Percentiles rank a stretch among this genome's conserved stretches.
These are phyloP conservation scores for Aureobasidium pullulans DNA, from an alignment of 2,329 filamentous ascomycete species.

Conservation along the genomic window DNA sequence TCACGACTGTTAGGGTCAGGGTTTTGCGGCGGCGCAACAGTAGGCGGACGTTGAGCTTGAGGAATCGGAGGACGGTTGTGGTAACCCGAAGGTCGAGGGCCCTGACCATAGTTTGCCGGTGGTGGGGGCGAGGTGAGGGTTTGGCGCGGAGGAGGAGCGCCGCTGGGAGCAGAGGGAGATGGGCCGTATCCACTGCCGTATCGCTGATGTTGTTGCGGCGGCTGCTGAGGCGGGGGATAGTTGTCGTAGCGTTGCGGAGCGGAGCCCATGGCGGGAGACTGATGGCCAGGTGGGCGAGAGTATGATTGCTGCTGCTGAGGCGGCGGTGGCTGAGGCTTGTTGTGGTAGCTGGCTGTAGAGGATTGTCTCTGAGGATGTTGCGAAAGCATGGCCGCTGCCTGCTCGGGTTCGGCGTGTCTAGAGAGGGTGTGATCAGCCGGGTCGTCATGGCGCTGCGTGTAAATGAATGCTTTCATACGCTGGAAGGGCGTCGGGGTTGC, in stretches of 20 bases:
- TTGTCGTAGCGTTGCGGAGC: constrained; percentile 5
- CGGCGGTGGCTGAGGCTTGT: constrained; percentile 36
- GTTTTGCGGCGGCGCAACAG: constrained; percentile 41
- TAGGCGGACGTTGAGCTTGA: constrained; percentile 37
- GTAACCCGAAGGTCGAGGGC: constrained; percentile 53
- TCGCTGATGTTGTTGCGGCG: constrained; percentile 24
- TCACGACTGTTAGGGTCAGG: constrained; percentile 59
- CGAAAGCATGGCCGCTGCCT: constrained; percentile 38
- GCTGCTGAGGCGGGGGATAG: constrained; percentile 21
- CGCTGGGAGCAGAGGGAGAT: constrained; percentile 18
- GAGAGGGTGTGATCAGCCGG: constrained; percentile 4
- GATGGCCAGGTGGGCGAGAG: constrained; percentile 13
- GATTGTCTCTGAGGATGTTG: constrained; percentile 20
- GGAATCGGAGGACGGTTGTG: constrained; percentile 53
- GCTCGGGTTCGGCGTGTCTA: constrained; percentile 68
- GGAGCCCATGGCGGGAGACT: constrained; percentile 1
- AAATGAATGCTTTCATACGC: constrained; percentile 51
- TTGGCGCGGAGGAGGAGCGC: constrained; percentile 20
- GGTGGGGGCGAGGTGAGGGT: constrained; percentile 40
- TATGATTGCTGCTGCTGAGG: constrained; percentile 21
- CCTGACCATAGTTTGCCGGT: constrained; percentile 44
- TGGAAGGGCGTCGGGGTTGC: constrained; percentile 85
- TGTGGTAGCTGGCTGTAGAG: constrained; percentile 32
- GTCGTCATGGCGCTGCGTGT: background rate
- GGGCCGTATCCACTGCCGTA: constrained; percentile 30